Base-by-base conservation (phyloP, 305 asterid species). In the Fraxinus velutina region DNA sequence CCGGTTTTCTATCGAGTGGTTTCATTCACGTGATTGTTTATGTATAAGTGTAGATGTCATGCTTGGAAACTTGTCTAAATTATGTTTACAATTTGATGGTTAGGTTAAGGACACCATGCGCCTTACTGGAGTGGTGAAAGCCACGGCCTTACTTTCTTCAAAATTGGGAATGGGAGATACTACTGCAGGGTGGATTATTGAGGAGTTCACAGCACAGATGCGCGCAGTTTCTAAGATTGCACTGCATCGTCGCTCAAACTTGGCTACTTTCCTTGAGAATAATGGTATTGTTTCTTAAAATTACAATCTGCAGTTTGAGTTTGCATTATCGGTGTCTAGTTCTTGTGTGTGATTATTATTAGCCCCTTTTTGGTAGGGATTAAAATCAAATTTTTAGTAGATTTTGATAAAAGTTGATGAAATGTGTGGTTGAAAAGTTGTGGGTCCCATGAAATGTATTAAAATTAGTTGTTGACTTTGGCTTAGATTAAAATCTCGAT, bases 141-240 rank as follows among this genome's bases (percentile, higher is more conserved):
- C 97, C 81, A 94, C 97, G 19, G 76, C 89, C 70, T 36, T 86
- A 47, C 98, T 96, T 86, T 90, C 91, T 24, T 93, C 93, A 13
- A 94, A 90, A 87, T 88, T 96, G 86, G 98, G 98, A 57, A 89
- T 88, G 86, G 98, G 98, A 84, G 97, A 93, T 87, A 90, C 87
- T 80, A 87, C 98, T 39, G 82, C 97, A 70, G 95, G 94, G 77
- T 96, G 98, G 99, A 90, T 94, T 60, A 87, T 94, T 76, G 97
- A 94, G 90, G 98, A 91, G 90, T 96, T 96, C 78, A 96, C 98
- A 0, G 91, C 93, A 29, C 98, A 94, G 85, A 96, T 96, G 99
- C 98, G 94, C 78, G 97, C 97, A 57, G 98, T 96, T 90, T 96
- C 99, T 82, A 96, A 91, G 91, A 91, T 94, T 77, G 97, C 97